A percentile compares a stretch with the other conserved stretches of the same genome.
These are phyloP conservation scores for Chlorella ohadii DNA, from an alignment of 139 green algal species.

Conservation along the genomic window DNA sequence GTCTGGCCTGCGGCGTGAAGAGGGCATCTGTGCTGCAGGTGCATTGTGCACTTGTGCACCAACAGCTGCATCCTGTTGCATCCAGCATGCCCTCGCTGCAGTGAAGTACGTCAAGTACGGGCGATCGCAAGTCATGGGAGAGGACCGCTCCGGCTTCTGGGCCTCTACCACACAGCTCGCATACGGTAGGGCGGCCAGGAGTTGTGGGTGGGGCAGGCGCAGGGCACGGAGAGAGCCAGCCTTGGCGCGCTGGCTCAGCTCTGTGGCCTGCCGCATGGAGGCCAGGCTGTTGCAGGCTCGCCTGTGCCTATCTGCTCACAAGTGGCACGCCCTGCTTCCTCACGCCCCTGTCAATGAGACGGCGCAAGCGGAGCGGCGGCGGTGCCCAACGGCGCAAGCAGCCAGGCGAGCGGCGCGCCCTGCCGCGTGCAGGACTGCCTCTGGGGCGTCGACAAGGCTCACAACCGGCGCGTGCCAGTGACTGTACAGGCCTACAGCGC, in stretches of 20 bases:
- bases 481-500: background rate
- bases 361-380: background rate
- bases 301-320: background rate
- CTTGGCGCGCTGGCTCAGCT: too few species aligned
- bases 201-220: too few species aligned
- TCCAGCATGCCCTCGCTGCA: too few species aligned
- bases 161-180: slow-evolving; percentile 37
- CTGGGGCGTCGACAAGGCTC: slow-evolving; percentile 16
- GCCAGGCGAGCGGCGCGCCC: background rate
- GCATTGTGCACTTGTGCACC: too few species aligned
- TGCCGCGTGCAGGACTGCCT: slow-evolving; percentile 13
- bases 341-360: background rate
- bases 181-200: too few species aligned
- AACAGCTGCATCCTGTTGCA: too few species aligned
- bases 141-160: slow-evolving; percentile 1
- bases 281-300: too few species aligned
- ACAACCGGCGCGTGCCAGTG: slow-evolving; percentile 25
- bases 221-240: too few species aligned
- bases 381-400: background rate
- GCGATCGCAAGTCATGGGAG: background rate
- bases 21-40: too few species aligned
- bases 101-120: slow-evolving; percentile 36
- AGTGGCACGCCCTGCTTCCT: background rate
- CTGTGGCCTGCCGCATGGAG: too few species aligned
- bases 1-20: too few species aligned